Percentiles rank a stretch among this genome's conserved stretches.
Conservation (phyloP, 129 eudicot species). For the Flaveria robusta region DNA sequence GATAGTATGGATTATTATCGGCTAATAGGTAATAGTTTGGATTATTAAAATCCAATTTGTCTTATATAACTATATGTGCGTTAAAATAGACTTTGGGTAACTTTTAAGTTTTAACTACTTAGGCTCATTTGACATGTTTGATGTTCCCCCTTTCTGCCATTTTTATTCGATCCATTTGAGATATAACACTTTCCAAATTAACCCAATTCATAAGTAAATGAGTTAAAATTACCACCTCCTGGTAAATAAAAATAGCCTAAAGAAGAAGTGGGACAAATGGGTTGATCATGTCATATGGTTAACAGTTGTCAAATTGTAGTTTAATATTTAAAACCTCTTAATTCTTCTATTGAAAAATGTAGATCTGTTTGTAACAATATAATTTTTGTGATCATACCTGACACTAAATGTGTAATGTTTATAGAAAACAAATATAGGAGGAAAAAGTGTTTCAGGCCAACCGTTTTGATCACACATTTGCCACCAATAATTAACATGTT, state of each 20-base stretch:
- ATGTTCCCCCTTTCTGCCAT: not conserved
- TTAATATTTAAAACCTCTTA: not conserved
- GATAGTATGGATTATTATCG: too few relatives aligned
- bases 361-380: not conserved
- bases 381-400: not conserved
- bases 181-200: not conserved
- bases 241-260: not conserved
- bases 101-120: not conserved
- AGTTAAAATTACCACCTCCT: not conserved
- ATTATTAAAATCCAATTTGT: too few relatives aligned
- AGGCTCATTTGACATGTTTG: not conserved
- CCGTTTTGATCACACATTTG: not conserved
- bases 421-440: not conserved
- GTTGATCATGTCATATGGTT: not conserved
- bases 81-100: not conserved
- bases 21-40: too few relatives aligned
- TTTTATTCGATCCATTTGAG: not conserved
- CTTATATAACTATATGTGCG: too few relatives aligned
- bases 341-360: not conserved
- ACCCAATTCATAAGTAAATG: conserved; percentile 4
- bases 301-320: not conserved
- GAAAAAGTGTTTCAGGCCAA: not conserved
- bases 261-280: not conserved
- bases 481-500: conserved; percentile 1
- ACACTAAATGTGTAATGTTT: not conserved